Base-by-base conservation (phyloP, 2,329 filamentous ascomycete genomes). In the Macrophomina tecta region DNA sequence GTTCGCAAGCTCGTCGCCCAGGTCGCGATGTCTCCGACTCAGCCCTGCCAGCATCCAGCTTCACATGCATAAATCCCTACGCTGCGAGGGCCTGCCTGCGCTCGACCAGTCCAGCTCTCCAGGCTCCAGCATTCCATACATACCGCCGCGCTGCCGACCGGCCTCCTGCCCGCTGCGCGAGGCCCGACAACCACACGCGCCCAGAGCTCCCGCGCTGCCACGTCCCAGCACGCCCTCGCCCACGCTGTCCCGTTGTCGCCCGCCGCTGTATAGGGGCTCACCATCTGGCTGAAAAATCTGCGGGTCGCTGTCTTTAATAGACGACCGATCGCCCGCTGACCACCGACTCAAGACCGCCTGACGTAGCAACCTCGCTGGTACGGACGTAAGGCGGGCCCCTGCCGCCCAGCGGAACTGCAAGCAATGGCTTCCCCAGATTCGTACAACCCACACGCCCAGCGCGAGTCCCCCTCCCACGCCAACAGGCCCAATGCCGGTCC, bases 381-480 rank as follows among this genome's bases (percentile, higher is more conserved):
- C 64, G 64, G 51, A 56, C 64, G 64, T 66, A 66, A 66, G 64
- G 42, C 53, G 12, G 52, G 52, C 53, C 53, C 53, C 53, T 56
- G 52, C 52, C 53, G 53, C 18, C 46, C 52, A 56, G n/a, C 62
- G 62, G 34, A 60, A 53, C 40, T 53, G 40, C 51, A 65, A 23
- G 28, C 51, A 46, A 66, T 66, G 64, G 52, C 53, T 56, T 58
- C 64, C 34, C 64, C 64, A 66, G 53, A 66, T 45, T 42, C 53
- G 42, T 66, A 56, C 45, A 52, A 32, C 64, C 52, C 36, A 32
- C 64, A 48, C 30, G 18, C 30, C 28, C 56, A 58, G 46, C 64
- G 53, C 52, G 42, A 66, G 32, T 40, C 46, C 9, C 58, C 65
- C 11, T 46, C 56, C 42, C 65, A 58, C 28, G 40, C 11, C 45